phyloP scores from a whole-genome alignment of 495 filamentous ascomycete genomes.

The Xylaria telfairii region DNA sequence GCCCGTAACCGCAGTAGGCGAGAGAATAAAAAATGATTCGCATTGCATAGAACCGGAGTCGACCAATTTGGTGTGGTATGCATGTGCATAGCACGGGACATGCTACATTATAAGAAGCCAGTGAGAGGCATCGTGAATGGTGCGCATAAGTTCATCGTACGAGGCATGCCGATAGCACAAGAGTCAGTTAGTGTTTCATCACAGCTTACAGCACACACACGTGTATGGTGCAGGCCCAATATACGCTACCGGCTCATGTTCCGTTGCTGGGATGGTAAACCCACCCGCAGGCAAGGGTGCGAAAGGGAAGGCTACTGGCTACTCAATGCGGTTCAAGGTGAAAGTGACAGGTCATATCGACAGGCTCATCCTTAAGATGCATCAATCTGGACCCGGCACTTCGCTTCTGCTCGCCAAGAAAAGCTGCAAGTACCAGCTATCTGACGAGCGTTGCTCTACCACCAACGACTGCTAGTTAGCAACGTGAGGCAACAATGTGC shows the following conservation, averaged over 20 bases:
- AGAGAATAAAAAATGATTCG: conserved; percentile 11
- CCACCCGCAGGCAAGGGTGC: conserved; percentile 16
- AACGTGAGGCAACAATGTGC: conserved; percentile 1
- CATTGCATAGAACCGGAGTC: background rate
- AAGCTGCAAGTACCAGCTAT: background rate
- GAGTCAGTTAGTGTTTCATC: conserved; percentile 10
- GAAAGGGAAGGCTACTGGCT: conserved; percentile 7
- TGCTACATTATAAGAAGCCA: conserved; percentile 2
- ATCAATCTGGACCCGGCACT: conserved; percentile 3
- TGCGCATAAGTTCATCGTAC: conserved; percentile 17
- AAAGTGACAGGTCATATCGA: conserved; percentile 20
- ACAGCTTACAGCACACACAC: background rate
- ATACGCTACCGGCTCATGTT: conserved; percentile 24
- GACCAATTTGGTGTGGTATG: conserved; percentile 6
- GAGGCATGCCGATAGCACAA: conserved; percentile 12
- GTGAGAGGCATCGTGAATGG: background rate
- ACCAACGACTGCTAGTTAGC: conserved; percentile 3
- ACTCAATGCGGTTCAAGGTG: conserved; percentile 19
- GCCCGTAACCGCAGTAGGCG: conserved; percentile 18
- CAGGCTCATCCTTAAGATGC: background rate
- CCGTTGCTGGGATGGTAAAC: conserved; percentile 25
- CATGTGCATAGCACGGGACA: conserved; percentile 21
- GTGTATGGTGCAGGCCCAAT: conserved; percentile 9
- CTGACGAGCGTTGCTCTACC: background rate
- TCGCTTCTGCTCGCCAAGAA: conserved; percentile 14